These are phyloP conservation scores for Lathyrus oleraceus DNA, from an alignment of 306 rosid species.

Conservation along the genomic window DNA sequence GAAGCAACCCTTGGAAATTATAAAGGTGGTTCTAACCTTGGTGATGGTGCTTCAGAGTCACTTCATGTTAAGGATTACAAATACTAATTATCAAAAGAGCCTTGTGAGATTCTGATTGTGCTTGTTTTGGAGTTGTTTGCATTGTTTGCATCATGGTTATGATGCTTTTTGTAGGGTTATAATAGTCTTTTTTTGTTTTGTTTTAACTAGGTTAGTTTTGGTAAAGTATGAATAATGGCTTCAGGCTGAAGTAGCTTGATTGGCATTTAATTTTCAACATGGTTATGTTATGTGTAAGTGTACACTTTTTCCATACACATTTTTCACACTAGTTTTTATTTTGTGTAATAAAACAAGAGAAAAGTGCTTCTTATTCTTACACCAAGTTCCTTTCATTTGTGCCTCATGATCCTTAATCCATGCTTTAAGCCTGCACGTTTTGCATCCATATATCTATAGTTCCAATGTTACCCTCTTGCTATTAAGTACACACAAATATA, in stretches of 20 bases:
- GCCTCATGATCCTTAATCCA: too few relatives aligned
- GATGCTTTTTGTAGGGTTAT: conserved; percentile 30
- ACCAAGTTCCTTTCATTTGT: too few relatives aligned
- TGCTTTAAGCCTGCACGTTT: too few relatives aligned
- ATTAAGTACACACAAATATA: too few relatives aligned
- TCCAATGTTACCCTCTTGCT: too few relatives aligned
- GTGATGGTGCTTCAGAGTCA: conserved; percentile 72
- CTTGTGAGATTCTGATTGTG: not conserved
- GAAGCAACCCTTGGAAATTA: conserved; percentile 79
- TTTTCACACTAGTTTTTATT: not conserved
- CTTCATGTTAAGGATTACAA: conserved; percentile 74
- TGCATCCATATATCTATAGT: too few relatives aligned
- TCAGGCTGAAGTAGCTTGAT: conserved; percentile 25
- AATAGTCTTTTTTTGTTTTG: conserved; percentile 3
- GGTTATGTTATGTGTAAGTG: not conserved
- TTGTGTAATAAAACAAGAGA: conserved; percentile 19
- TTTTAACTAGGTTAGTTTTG: not conserved
- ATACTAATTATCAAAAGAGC: conserved; percentile 29
- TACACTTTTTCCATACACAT: not conserved
- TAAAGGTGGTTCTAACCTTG: conserved; percentile 60
- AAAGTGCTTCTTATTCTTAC: conserved; percentile 5
- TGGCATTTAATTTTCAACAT: conserved; percentile 18
- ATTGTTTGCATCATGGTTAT: conserved; percentile 13
- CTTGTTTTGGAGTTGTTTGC: conserved; percentile 30
- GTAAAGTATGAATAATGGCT: conserved; percentile 38